Conservation (phyloP, 1,284 basidiomycete species). For the Coniferiporia sulphurascens region DNA sequence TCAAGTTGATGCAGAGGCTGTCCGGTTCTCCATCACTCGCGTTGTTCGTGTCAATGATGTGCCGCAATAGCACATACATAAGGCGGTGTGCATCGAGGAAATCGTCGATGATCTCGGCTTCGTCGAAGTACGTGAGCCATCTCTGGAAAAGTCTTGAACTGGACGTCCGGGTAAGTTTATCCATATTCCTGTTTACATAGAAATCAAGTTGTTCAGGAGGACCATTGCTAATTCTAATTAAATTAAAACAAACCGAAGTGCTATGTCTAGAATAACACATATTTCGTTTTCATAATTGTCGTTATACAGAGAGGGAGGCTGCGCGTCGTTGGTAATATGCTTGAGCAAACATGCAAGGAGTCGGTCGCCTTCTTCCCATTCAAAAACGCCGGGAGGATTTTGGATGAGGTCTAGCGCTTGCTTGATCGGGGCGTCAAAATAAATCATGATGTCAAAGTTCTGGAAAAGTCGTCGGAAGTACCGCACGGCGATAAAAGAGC, state of each 20-base stretch:
- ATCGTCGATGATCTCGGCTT: neutral
- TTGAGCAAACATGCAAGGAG: neutral
- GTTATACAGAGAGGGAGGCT: too few relatives aligned
- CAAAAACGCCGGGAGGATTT: neutral
- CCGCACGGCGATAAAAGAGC: neutral
- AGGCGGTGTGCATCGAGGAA: neutral
- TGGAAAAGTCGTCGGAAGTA: neutral
- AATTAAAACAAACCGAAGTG: neutral
- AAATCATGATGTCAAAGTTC: neutral
- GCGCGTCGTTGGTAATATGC: neutral
- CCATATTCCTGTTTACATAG: neutral
- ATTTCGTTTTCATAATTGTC: neutral
- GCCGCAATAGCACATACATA: neutral
- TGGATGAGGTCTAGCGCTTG: neutral
- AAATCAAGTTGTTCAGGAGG: neutral
- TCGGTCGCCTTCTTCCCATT: neutral
- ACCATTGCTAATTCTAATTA: neutral
- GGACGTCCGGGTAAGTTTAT: neutral
- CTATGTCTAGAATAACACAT: neutral
- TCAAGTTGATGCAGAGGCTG: too few relatives aligned
- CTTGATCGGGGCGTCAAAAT: neutral
- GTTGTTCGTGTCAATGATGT: too few relatives aligned
- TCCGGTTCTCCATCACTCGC: too few relatives aligned
- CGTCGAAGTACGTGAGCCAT: neutral
- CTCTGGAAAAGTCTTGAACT: neutral